These are phyloP conservation scores for Dryas alaskensis DNA, from an alignment of 306 rosid genomes.

Conservation along the genomic window DNA sequence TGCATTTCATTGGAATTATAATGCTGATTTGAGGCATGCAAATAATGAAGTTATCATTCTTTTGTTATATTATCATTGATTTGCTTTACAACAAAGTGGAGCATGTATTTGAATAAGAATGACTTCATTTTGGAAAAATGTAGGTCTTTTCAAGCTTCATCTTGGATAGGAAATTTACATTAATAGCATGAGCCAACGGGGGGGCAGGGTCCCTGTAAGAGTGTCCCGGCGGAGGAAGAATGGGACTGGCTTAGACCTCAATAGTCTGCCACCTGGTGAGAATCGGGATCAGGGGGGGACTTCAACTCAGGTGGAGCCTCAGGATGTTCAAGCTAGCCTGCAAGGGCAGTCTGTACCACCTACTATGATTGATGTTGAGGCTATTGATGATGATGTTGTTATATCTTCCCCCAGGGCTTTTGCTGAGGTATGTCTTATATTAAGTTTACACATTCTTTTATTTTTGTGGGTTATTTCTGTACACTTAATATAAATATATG, in stretches of 20 bases:
- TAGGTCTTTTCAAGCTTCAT: conserved; percentile 10
- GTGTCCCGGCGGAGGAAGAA: conserved; percentile 40
- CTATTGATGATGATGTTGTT: conserved; percentile 66
- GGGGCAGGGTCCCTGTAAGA: conserved; percentile 31
- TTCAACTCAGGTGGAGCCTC: conserved; percentile 31
- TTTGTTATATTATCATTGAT: neutral
- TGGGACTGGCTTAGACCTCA: conserved; percentile 43
- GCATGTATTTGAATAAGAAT: neutral
- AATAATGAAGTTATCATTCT: neutral
- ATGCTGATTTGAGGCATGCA: neutral
- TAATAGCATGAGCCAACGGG: conserved; percentile 40
- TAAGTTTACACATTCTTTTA: neutral
- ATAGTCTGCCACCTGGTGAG: conserved; percentile 44
- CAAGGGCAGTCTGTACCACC: conserved; percentile 33
- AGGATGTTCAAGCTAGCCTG: conserved; percentile 22
- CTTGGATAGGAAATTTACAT: neutral
- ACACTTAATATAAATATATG: neutral
- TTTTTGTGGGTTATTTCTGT: conserved; percentile 11
- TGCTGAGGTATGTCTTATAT: conserved; percentile 55
- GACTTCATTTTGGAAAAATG: neutral
- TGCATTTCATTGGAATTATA: neutral
- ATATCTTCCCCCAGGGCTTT: conserved; percentile 79
- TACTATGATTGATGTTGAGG: conserved; percentile 70
- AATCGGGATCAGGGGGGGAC: conserved; percentile 44
- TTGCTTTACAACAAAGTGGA: neutral